Base-by-base conservation (phyloP, 2,329 filamentous ascomycete genomes). In the Sporothrix variecibatus region DNA sequence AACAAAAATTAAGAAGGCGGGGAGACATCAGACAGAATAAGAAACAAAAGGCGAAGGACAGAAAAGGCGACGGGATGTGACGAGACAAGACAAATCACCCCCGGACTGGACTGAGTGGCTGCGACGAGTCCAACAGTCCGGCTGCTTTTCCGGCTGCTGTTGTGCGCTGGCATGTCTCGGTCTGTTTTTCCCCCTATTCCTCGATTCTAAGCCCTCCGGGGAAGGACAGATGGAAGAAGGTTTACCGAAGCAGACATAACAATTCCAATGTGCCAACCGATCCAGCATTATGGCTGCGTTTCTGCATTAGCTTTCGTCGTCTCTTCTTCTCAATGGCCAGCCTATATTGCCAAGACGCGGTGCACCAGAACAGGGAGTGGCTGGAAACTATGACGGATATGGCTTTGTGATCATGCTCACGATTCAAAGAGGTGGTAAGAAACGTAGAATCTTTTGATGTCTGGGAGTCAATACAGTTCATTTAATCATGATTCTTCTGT, bases 161-260 rank as follows among this genome's bases (percentile, higher is more conserved):
- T 40, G 28, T 23, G 60, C 15, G 60, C n/a, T 64, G 60, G 60
- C 60, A 64, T 64, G 64, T 67, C 40, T 67, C 12, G 64, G 12
- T 68, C n/a, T 51, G 8, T 68, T 51, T 51, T 68, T 26, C 28
- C 26, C 23, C 26, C 23, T 51, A 8, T n/a, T 17, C 65, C 40
- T 51, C 38, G 34, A 49, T 7, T 51, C 49, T 0, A 17, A 34
- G 65, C 11, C 43, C 65, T 31, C n/a, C 23, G 64, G 17, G 2
- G 34, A 49, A 15, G 34, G n/a, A 43, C 60, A 40, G 11, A 23
- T 23, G 20, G 60, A 64, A 40, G 34, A 43, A 23, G 34, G 34
- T 6, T 11, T 26, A 26, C 60, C 34, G n/a, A 64, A 64, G n/a
- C 20, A 40, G 60, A 26, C 60, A 43, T 7, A 64, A 43, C 34